phyloP scores from a whole-genome alignment of 1,139 yeast species.

The Candida mesenterica region DNA sequence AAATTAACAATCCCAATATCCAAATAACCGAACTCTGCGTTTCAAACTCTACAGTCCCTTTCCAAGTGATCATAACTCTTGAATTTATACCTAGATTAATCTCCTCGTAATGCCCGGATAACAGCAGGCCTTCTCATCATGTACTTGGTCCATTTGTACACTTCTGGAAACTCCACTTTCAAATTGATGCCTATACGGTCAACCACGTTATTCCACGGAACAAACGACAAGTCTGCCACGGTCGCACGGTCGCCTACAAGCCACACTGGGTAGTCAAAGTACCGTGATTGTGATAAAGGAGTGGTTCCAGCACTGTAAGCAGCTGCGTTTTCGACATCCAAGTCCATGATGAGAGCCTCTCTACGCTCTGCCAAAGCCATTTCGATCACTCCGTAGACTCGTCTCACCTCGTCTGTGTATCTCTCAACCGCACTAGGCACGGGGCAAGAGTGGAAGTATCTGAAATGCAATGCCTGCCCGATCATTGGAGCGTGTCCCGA shows the following conservation, averaged over 20 bases:
- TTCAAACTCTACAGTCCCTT: no score
- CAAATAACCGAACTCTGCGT: no score
- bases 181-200: conserved; percentile 88
- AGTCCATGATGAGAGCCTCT: conserved; percentile 86
- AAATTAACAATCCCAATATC: no score
- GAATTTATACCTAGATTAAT: conserved; percentile 22
- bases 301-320: conserved; percentile 88
- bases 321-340: conserved; percentile 86
- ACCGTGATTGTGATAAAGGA: conserved; percentile 79
- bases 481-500: conserved; percentile 98
- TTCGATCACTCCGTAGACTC: conserved; percentile 92
- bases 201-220: conserved; percentile 96
- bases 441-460: conserved; percentile 84
- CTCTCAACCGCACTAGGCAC: conserved; percentile 89
- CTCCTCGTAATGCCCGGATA: conserved; percentile 71
- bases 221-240: conserved; percentile 88
- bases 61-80: no score
- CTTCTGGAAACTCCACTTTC: conserved; percentile 89
- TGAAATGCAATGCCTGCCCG: conserved; percentile 93
- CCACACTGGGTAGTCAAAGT: conserved; percentile 95
- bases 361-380: conserved; percentile 94
- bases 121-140: conserved; percentile 92
- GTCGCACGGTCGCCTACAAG: conserved; percentile 88
- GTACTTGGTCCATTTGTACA: conserved; percentile 90
- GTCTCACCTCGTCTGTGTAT: conserved; percentile 87